Conservation (phyloP, 2,329 filamentous ascomycete species). For the Magnaporthiopsis incrustans region DNA sequence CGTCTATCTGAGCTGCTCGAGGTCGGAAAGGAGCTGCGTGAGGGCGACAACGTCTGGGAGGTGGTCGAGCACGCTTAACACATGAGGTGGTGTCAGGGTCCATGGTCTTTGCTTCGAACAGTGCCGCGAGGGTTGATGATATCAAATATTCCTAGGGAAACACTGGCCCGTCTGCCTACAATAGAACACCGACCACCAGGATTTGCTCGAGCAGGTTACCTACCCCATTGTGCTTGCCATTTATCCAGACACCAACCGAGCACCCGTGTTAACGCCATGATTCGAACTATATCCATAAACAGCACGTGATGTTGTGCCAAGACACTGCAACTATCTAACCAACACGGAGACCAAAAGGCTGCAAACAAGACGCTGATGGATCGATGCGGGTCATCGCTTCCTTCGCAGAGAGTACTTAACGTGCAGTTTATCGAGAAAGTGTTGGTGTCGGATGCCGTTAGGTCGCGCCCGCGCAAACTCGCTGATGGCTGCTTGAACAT, state of each 20-base stretch:
- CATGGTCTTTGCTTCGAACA: too few relatives aligned
- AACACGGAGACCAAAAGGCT: background rate
- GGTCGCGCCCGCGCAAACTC: constrained; percentile 65
- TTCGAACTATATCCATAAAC: background rate
- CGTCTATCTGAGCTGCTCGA: constrained; percentile 10
- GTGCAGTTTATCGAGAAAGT: constrained; percentile 79
- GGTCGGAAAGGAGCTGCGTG: constrained; percentile 14
- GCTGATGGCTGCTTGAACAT: constrained; percentile 68
- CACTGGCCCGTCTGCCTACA: too few relatives aligned
- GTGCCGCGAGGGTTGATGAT: too few relatives aligned
- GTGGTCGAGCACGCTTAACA: constrained; percentile 7
- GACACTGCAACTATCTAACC: background rate
- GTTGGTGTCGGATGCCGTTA: constrained; percentile 80
- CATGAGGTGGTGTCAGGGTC: background rate
- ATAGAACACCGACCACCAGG: too few relatives aligned
- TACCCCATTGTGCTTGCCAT: too few relatives aligned
- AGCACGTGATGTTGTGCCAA: background rate
- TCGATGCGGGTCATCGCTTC: background rate
- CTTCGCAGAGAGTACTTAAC: constrained; percentile 53
- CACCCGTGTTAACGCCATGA: background rate
- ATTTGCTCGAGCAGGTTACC: too few relatives aligned
- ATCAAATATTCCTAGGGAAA: too few relatives aligned
- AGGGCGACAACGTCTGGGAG: constrained; percentile 13
- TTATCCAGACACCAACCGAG: background rate
- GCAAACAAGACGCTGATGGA: background rate